These are phyloP conservation scores for Paralagenidium karlingii DNA, from an alignment of 352 stramenopile species.

Conservation along the genomic window DNA sequence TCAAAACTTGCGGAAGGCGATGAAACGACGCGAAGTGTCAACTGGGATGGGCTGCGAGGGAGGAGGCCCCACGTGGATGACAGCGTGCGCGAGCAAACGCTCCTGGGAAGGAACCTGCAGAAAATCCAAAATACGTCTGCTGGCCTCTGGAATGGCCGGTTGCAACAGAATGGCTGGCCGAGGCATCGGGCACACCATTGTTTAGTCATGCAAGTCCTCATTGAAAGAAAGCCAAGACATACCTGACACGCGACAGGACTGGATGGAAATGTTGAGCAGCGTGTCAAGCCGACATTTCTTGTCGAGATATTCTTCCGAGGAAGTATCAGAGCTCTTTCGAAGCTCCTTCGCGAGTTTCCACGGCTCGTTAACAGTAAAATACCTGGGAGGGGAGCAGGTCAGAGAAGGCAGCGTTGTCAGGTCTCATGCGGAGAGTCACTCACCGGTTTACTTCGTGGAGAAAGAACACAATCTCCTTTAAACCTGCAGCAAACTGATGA, in stretches of 20 bases:
- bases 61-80: no score
- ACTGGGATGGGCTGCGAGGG: no score
- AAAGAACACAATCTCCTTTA: slow-evolving; percentile 69
- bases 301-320: slow-evolving; percentile 14
- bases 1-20: no score
- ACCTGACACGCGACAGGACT: slow-evolving; percentile 57
- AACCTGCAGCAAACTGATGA: slow-evolving; percentile 44
- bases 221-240: slow-evolving; percentile 5
- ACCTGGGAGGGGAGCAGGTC: slow-evolving; percentile 11
- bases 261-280: slow-evolving; percentile 58
- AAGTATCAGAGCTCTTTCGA: slow-evolving; percentile 13
- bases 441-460: slow-evolving; percentile 73
- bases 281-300: slow-evolving; percentile 39
- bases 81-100: slow-evolving; percentile 34
- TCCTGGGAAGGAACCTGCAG: slow-evolving; percentile 31
- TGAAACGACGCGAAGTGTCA: no score
- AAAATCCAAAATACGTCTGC: slow-evolving; percentile 59
- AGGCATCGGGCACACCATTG: neutral
- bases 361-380: slow-evolving; percentile 68
- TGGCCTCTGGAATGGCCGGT: slow-evolving; percentile 39
- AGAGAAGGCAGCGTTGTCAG: neutral
- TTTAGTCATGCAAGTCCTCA: slow-evolving; percentile 1
- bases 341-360: slow-evolving; percentile 67
- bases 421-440: no score
- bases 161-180: slow-evolving; percentile 55